Percentiles rank a stretch among this genome's conserved stretches.
These are phyloP conservation scores for Suillus luteus DNA, from an alignment of 768 basidiomycete genomes.

Conservation along the genomic window DNA sequence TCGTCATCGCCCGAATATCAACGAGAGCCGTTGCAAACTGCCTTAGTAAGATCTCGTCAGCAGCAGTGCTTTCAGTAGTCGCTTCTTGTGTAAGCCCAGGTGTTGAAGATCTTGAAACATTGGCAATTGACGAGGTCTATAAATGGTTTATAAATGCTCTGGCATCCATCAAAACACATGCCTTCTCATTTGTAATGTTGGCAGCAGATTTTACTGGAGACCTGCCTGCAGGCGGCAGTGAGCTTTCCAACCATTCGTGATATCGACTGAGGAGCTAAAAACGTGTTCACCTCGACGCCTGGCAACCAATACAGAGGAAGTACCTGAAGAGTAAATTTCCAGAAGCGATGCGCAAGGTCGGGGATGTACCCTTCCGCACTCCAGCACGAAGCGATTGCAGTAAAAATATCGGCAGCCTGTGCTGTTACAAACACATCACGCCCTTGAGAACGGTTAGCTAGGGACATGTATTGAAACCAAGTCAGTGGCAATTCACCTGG, in stretches of 20 bases:
- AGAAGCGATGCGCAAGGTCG: constrained; percentile 82
- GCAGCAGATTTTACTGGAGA: constrained; percentile 35
- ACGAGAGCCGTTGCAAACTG: constrained; percentile 67
- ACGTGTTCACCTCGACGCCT: constrained; percentile 10
- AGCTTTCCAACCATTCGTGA: constrained; percentile 71
- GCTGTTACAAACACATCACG: constrained; percentile 49
- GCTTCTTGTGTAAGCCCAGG: constrained; percentile 52
- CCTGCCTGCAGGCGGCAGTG: constrained; percentile 45
- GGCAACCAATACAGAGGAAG: constrained; percentile 4
- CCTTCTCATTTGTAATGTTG: constrained; percentile 38
- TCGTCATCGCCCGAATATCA: constrained; percentile 64
- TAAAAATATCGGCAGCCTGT: constrained; percentile 71
- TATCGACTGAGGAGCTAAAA: constrained; percentile 79
- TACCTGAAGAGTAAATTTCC: constrained; percentile 91
- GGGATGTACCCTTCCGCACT: constrained; percentile 83
- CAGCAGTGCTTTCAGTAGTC: constrained; percentile 52
- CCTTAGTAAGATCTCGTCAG: constrained; percentile 65
- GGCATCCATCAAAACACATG: constrained; percentile 13
- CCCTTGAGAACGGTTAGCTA: constrained; percentile 19
- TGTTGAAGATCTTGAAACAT: constrained; percentile 49
- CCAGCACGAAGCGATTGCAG: constrained; percentile 82
- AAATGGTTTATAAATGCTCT: neutral
- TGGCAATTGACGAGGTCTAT: neutral
- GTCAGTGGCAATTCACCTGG: constrained; percentile 39
- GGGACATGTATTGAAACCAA: constrained; percentile 6